phyloP scores from a whole-genome alignment of 257 asterid species.

The Mentha longifolia region DNA sequence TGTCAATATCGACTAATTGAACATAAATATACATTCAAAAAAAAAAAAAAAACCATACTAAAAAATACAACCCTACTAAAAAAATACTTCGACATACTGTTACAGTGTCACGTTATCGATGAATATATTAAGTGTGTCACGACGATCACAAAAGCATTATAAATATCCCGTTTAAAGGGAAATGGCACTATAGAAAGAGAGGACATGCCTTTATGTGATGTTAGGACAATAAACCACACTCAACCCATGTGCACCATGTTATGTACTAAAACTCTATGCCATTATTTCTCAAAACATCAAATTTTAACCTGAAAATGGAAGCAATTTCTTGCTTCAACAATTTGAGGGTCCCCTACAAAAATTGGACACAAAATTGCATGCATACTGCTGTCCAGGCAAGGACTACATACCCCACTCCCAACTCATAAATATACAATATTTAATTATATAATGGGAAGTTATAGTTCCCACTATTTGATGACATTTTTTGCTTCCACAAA shows the following conservation, averaged over 20 bases:
- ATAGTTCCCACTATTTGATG: conserved; percentile 28
- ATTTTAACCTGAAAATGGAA: conserved; percentile 33
- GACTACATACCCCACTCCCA: conserved; percentile 23
- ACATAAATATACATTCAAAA: too few species aligned
- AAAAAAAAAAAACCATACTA: too few species aligned
- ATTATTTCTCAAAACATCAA: conserved; percentile 44
- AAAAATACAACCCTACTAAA: too few species aligned
- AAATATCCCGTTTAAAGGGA: too few species aligned
- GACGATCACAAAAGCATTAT: too few species aligned
- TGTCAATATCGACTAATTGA: too few species aligned
- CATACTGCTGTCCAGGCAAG: conserved; percentile 44
- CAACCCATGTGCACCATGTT: conserved; percentile 52
- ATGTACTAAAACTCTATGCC: conserved; percentile 25
- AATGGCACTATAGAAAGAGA: background rate
- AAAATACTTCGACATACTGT: too few species aligned
- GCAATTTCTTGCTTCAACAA: conserved; percentile 40
- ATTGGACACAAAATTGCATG: conserved; percentile 42
- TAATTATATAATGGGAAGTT: conserved; percentile 23
- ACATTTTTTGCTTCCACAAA: conserved; percentile 43
- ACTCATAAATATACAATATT: conserved; percentile 15
- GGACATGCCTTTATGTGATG: conserved; percentile 36
- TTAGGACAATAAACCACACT: conserved; percentile 38
- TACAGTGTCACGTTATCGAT: too few species aligned
- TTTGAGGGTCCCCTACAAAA: conserved; percentile 43
- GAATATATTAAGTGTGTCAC: too few species aligned